Evolutionary conservation across 2,329 filamentous ascomycete species (phyloP).

Genomic region (Trichoderma gracile): DNA sequence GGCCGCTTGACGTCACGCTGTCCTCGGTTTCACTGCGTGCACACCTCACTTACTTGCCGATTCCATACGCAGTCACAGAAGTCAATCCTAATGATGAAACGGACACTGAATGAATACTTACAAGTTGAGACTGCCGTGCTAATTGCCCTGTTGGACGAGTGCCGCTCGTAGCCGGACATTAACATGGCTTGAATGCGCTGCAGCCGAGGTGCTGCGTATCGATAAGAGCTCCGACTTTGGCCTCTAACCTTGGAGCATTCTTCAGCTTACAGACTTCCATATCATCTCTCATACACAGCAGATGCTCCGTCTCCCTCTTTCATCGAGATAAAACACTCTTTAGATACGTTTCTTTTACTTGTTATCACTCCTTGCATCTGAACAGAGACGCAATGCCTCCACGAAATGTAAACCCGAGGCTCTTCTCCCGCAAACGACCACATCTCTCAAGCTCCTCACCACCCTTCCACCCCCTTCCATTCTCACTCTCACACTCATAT

Average conservation of each 20-base stretch:
- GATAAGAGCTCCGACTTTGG: not conserved
- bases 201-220: slow-evolving; percentile 1
- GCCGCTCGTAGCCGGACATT: slow-evolving; percentile 12
- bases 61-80: too few species aligned
- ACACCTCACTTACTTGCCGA: too few species aligned
- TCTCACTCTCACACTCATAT: too few species aligned
- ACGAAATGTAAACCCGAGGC: not conserved
- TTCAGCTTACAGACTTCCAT: not conserved
- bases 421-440: not conserved
- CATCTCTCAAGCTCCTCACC: not conserved
- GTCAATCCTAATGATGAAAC: too few species aligned
- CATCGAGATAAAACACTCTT: not conserved
- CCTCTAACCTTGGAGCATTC: not conserved
- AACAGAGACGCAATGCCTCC: not conserved
- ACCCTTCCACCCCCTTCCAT: too few species aligned
- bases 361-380: too few species aligned
- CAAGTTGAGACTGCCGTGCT: too few species aligned
- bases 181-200: not conserved
- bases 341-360: not conserved
- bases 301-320: too few species aligned
- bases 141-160: not conserved
- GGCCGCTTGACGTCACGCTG: too few species aligned
- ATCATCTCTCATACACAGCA: too few species aligned
- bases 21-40: too few species aligned
- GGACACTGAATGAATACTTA: too few species aligned